Base-by-base conservation (phyloP, 495 filamentous ascomycete genomes). In the Trichoderma reesei region DNA sequence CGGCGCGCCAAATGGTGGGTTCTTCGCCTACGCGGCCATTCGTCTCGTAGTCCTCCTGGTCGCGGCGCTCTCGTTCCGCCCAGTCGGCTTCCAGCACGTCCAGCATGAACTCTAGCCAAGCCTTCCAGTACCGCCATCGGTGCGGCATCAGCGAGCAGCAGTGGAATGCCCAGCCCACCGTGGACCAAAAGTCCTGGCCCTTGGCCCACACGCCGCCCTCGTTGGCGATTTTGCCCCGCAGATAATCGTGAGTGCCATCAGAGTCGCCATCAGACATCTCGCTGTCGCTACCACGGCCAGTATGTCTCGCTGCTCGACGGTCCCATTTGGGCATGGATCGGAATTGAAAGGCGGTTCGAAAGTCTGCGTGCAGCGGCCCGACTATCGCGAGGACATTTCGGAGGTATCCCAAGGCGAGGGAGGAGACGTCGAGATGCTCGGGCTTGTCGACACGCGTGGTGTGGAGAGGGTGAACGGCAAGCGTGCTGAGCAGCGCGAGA, bases 131-230 rank as follows among this genome's bases (percentile, higher is more conserved):
- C 63, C 82, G 83, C 94, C 94, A 98, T 31, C 91, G 78, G 44
- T 81, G 81, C 4, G 77, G 76, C 63, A 92, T 80, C 48, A 80
- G 72, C 3, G 90, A 81, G 16, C 90, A 91, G 75, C 94, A 98
- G 68, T 91, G 92, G 72, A 97, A 96, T 0, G 89, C 87, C 94
- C 94, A 98, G 4, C 94, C 94, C 1, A 93, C 85, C 0, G 88
- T 82, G 46, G 88, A 83, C 90, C 95, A 98, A 66, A 98, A 93
- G 69, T 96, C 90, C 34, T 88, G 85, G 0, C 86, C 90, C 20
- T 83, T 80, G 16, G 76, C 73, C 84, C 89, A 96, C 6, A 97
- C 60, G 3, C 89, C 84, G 10, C 84, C 83, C n/a, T 79, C 75
- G 31, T 83, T 81, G 1, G 84, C 87, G 36, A 92, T 73, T 0